Conservation (phyloP, 2,329 filamentous ascomycete genomes). For the Ophiocordyceps camponoti-leonardi region DNA sequence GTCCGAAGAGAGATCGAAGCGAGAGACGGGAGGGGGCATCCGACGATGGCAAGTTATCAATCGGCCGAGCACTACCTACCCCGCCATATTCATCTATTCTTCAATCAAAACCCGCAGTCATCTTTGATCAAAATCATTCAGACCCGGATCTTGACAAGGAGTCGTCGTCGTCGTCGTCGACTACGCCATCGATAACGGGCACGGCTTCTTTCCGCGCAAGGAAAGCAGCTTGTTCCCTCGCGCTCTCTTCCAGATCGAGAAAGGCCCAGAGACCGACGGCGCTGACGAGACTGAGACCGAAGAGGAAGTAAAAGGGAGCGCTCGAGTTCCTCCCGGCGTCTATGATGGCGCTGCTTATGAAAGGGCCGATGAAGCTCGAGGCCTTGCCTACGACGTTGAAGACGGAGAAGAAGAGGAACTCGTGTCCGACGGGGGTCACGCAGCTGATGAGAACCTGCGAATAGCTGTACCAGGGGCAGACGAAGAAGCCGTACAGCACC, state of each 20-base stretch:
- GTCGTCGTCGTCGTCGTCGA: no score
- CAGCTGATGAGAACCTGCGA: slow-evolving; percentile 56
- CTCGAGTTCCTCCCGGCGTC: slow-evolving; percentile 42
- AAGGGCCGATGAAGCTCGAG: slow-evolving; percentile 48
- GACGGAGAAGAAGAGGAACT: slow-evolving; percentile 53
- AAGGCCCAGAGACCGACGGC: slow-evolving; percentile 34
- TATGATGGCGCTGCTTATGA: slow-evolving; percentile 54
- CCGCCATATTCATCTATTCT: no score
- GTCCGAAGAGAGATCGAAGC: no score
- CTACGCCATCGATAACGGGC: no score
- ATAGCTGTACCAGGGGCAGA: slow-evolving; percentile 56
- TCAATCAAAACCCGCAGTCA: no score
- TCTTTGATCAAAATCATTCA: no score
- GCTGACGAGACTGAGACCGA: slow-evolving; percentile 38
- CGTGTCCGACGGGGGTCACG: slow-evolving; percentile 49
- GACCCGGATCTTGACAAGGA: no score
- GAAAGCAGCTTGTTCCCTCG: slow-evolving; percentile 33
- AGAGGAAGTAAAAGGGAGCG: slow-evolving; percentile 50
- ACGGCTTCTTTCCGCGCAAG: background rate
- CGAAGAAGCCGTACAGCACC: slow-evolving; percentile 45
- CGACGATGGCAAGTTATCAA: no score
- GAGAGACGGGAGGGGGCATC: no score
- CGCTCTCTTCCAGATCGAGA: slow-evolving; percentile 43
- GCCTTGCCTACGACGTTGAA: slow-evolving; percentile 56
- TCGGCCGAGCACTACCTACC: no score